Conservation (phyloP, 106 monocot species). For the Agapanthus africanus region DNA sequence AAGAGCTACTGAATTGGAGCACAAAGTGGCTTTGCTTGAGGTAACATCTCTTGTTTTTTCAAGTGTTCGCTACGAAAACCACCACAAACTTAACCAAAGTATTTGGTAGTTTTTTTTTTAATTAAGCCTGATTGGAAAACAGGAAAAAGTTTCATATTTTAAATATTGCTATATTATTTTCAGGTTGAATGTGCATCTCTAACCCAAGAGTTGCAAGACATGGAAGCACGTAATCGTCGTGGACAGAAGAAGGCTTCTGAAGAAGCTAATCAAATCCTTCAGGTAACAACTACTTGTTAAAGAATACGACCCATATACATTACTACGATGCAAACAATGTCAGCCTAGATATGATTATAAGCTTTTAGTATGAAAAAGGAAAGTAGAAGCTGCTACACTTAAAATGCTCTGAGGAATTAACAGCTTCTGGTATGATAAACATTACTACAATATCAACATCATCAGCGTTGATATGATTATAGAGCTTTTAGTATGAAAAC, state of each 20-base stretch:
- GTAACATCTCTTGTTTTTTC: conserved; percentile 20
- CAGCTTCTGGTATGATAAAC: no score
- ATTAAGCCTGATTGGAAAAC: no score
- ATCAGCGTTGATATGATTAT: no score
- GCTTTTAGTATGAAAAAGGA: not conserved
- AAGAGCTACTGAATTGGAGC: conserved; percentile 81
- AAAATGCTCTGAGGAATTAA: not conserved
- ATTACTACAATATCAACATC: no score
- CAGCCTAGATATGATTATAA: conserved; percentile 1
- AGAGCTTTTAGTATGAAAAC: no score
- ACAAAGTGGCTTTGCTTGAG: conserved; percentile 97
- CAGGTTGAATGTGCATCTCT: conserved; percentile 88
- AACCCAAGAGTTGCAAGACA: conserved; percentile 86
- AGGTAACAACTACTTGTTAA: conserved; percentile 27
- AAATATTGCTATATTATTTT: conserved; percentile 8
- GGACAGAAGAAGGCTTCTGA: conserved; percentile 86
- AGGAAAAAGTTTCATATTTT: not conserved
- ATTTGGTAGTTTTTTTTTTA: no score
- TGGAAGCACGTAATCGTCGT: conserved; percentile 78
- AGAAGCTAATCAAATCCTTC: conserved; percentile 87
- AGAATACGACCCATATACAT: not conserved
- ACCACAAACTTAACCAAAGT: no score
- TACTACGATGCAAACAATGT: not conserved
- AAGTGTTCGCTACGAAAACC: not conserved
- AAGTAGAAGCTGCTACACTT: not conserved